Conservation (phyloP, 495 filamentous ascomycete genomes). For the Thozetella sp. region DNA sequence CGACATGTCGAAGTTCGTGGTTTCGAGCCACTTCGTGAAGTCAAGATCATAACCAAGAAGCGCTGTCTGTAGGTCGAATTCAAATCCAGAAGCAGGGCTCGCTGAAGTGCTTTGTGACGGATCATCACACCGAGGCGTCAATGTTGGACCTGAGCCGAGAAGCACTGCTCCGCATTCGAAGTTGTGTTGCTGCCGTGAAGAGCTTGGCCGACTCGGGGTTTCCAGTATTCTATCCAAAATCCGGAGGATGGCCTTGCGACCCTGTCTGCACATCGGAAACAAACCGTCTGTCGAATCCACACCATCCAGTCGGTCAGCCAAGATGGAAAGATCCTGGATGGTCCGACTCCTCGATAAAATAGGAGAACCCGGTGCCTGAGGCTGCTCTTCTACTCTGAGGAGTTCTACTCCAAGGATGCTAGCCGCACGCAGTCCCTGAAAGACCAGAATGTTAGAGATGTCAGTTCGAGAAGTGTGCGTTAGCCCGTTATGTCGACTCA, state of each 20-base stretch:
- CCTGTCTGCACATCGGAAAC: slow-evolving; percentile 26
- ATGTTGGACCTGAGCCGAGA: background rate
- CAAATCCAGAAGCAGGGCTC: slow-evolving; percentile 15
- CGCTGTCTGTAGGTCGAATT: slow-evolving; percentile 22
- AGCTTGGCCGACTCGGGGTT: slow-evolving; percentile 9
- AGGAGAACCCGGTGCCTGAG: slow-evolving; percentile 36
- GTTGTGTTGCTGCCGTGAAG: background rate
- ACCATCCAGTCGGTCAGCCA: slow-evolving; percentile 23
- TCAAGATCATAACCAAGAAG: slow-evolving; percentile 28
- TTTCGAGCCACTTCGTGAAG: slow-evolving; percentile 33
- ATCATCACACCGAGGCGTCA: background rate
- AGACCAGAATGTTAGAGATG: slow-evolving; percentile 29
- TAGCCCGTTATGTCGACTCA: slow-evolving; percentile 37
- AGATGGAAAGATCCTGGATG: slow-evolving; percentile 28
- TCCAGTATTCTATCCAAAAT: slow-evolving; percentile 33
- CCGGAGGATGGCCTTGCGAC: slow-evolving; percentile 27
- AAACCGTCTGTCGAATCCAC: slow-evolving; percentile 25
- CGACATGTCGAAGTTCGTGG: slow-evolving; percentile 15
- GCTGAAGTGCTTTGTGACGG: no score
- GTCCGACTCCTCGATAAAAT: slow-evolving; percentile 29
- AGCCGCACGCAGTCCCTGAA: slow-evolving; percentile 46
- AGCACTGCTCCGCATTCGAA: background rate
- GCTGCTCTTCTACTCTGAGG: slow-evolving; percentile 39
- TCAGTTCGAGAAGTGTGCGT: slow-evolving; percentile 27
- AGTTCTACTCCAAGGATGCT: slow-evolving; percentile 41